A percentile compares a stretch with the other conserved stretches of the same genome.
Conservation (phyloP, 768 basidiomycete genomes). For the Trametes sanguinea region DNA sequence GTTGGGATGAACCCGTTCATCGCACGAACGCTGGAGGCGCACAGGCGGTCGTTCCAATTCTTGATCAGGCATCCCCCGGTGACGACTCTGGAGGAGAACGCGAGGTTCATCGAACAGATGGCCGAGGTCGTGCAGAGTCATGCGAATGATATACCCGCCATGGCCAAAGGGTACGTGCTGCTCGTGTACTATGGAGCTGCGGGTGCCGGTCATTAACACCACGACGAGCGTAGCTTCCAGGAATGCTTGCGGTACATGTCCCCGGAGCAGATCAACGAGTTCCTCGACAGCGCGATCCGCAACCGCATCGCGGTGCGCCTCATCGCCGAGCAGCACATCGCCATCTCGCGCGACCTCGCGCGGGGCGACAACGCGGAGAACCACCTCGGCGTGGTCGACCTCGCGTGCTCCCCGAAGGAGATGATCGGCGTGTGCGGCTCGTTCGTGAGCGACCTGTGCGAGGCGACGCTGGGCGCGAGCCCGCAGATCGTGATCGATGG, state of each 20-base stretch:
- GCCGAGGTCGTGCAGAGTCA: slow-evolving; percentile 73
- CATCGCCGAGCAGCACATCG: slow-evolving; percentile 90
- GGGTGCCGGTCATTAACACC: neutral
- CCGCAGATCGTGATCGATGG: slow-evolving; percentile 76
- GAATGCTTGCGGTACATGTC: slow-evolving; percentile 86
- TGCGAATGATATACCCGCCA: slow-evolving; percentile 84
- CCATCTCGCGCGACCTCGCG: slow-evolving; percentile 69
- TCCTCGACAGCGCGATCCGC: slow-evolving; percentile 82
- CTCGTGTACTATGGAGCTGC: neutral
- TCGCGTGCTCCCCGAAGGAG: slow-evolving; percentile 64
- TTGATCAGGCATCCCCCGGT: slow-evolving; percentile 69
- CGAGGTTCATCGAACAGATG: slow-evolving; percentile 65
- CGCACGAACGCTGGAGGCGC: slow-evolving; percentile 66
- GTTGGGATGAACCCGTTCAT: slow-evolving; percentile 89
- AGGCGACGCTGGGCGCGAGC: slow-evolving; percentile 75
- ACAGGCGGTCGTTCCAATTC: slow-evolving; percentile 68
- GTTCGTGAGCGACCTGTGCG: slow-evolving; percentile 83
- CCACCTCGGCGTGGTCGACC: slow-evolving; percentile 74
- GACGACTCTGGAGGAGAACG: slow-evolving; percentile 68
- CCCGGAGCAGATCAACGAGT: slow-evolving; percentile 72
- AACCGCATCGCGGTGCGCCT: slow-evolving; percentile 86
- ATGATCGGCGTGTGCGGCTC: slow-evolving; percentile 81
- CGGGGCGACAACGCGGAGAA: slow-evolving; percentile 39
- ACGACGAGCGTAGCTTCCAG: slow-evolving; percentile 59
- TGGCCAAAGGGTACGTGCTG: slow-evolving; percentile 78